Evolutionary conservation across 1,284 basidiomycete species (phyloP), one percentile per base, ranked within the genome.

Genomic region (Ganoderma lingzhi): DNA sequence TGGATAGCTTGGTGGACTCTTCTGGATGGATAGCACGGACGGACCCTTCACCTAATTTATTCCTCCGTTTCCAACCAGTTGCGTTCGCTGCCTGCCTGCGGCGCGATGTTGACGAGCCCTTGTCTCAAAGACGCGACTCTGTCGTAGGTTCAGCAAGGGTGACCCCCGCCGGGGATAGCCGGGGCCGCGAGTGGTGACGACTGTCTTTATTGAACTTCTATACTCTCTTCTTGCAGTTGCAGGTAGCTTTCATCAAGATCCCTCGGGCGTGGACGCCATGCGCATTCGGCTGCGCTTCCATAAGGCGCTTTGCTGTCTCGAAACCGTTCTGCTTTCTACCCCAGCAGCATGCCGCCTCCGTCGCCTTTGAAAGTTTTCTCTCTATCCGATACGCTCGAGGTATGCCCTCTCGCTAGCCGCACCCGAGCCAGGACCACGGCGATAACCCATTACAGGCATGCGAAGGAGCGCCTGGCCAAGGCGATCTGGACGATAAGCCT

Each of bases 381-480:
- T 42, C 17, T 64, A 4, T n/a, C n/a, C 9, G 64, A 65, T 9
- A 10, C 55, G 6, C 42, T 65, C 32, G 17, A 59, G 23, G 64
- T 65, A 42, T 14, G 56, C 48, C 48, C n/a, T 23, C 32, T 15
- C 35, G 2, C 48, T 15, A 15, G 17, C 15, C 12, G 35, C 6
- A 12, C 32, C 2, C 9, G 19, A 19, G 48, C 48, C 17, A 51
- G 19, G 19, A 58, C 32, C 3, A 30, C 12, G 17, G n/a, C 37
- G 4, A 32, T 63, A 28, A 37, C 2, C 28, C 14, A n/a, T 17
- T 14, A 19, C 53, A 72, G 71, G 71, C 64, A 17, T 72, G 71
- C 59, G 45, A 59, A 41, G 71, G 71, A n/a, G 39, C 53, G 10
- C 28, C 35, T 10, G 56, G 58, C 15, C 15, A 60, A 4, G 17